Percentiles rank a stretch among this genome's conserved stretches.
phyloP scores from a whole-genome alignment of 352 stramenopile species.

The Pythium volutum region DNA sequence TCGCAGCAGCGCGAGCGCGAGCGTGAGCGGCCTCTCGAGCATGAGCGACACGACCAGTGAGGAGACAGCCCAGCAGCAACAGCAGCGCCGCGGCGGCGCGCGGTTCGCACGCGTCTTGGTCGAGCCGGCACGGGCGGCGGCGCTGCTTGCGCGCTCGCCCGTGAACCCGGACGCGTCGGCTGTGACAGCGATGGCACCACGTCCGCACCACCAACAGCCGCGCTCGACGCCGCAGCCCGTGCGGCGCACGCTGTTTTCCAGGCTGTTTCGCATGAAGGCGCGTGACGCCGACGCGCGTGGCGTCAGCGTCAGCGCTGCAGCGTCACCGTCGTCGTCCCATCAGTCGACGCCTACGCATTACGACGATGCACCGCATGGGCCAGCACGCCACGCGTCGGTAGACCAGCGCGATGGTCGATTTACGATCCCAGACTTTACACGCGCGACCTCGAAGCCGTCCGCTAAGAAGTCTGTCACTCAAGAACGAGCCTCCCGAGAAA shows the following conservation, averaged over 20 bases:
- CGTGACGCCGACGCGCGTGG: not conserved
- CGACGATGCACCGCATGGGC: not conserved
- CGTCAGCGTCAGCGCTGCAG: constrained; percentile 3
- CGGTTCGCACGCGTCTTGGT: constrained; percentile 5
- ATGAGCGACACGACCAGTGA: not conserved
- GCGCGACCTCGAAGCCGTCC: constrained; percentile 6
- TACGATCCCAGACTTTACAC: not conserved
- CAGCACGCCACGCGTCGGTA: not conserved
- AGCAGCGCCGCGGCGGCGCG: constrained; percentile 4
- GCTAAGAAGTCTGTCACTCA: no score
- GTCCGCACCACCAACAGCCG: not conserved
- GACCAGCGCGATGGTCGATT: not conserved
- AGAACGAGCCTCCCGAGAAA: no score
- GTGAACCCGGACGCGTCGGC: constrained; percentile 5
- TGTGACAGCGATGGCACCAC: not conserved
- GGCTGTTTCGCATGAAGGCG: constrained; percentile 24
- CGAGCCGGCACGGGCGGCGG: constrained; percentile 8
- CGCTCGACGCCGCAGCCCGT: constrained; percentile 9
- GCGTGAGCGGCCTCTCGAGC: not conserved
- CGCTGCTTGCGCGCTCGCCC: constrained; percentile 7
- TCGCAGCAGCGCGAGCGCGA: not conserved
- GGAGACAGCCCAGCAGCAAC: not conserved
- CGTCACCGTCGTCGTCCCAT: constrained; percentile 13
- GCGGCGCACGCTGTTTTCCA: constrained; percentile 25
- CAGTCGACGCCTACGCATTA: constrained; percentile 15